Evolutionary conservation across 371 early-diverging fungal species (phyloP).

Genomic region (Mortierella sp.): DNA sequence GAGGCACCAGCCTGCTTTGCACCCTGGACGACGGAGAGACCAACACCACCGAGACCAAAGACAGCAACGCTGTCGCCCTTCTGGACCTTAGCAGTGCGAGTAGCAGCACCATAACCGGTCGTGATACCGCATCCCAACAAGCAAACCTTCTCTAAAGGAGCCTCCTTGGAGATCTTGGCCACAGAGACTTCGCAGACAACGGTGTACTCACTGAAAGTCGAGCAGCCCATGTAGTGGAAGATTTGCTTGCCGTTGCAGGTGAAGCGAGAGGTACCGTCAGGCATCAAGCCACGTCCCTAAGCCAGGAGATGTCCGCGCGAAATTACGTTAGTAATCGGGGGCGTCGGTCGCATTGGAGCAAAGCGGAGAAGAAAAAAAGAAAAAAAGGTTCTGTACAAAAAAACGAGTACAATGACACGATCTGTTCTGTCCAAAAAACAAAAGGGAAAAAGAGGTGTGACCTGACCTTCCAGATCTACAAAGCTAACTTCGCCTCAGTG

Average conservation of each 20-base stretch:
- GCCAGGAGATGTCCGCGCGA: background rate
- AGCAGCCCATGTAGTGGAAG: conserved; percentile 97
- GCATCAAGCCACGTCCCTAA: conserved; percentile 93
- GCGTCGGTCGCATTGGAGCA: background rate
- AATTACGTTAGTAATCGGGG: background rate
- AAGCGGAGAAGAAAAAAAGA: background rate
- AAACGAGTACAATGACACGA: conserved; percentile 1
- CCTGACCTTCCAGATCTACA: background rate
- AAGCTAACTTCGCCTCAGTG: background rate
- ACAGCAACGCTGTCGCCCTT: conserved; percentile 84
- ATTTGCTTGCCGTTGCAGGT: conserved; percentile 89
- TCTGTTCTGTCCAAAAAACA: background rate
- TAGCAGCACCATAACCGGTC: conserved; percentile 96
- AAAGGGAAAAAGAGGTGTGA: too few relatives aligned
- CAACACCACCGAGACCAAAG: conserved; percentile 97
- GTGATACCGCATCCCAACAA: conserved; percentile 96
- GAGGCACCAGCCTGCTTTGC: conserved; percentile 73
- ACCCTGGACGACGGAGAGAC: conserved; percentile 92
- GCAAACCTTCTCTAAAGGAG: conserved; percentile 88
- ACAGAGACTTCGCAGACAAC: conserved; percentile 92
- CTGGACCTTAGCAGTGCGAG: conserved; percentile 91
- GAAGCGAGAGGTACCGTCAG: conserved; percentile 93
- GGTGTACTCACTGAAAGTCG: conserved; percentile 96
- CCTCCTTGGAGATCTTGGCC: conserved; percentile 85
- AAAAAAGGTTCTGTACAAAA: background rate